Evolutionary conservation across 2,329 filamentous ascomycete species (phyloP).

Genomic region (Arthroderma sp.): DNA sequence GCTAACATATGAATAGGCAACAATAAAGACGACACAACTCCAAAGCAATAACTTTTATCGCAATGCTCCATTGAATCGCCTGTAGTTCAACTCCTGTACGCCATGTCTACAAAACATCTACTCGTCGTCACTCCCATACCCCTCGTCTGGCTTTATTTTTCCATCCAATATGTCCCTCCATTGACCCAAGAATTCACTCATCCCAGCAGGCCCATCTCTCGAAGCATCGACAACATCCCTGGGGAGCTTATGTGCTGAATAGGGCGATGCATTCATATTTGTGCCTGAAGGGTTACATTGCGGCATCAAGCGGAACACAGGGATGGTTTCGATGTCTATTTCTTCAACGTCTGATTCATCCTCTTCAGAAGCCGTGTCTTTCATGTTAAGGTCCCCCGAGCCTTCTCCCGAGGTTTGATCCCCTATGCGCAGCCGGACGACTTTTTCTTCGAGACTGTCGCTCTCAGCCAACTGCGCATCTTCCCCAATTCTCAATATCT

Average conservation of each 20-base stretch:
- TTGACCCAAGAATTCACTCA: slow-evolving; percentile 66
- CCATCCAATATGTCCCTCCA: slow-evolving; percentile 51
- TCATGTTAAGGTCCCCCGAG: slow-evolving; percentile 1
- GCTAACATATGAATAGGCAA: too few relatives aligned
- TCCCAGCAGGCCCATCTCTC: slow-evolving; percentile 54
- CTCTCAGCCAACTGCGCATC: background rate
- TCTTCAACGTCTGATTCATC: slow-evolving; percentile 17
- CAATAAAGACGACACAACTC: too few relatives aligned
- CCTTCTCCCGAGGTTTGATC: background rate
- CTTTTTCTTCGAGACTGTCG: slow-evolving; percentile 5
- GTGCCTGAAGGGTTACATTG: slow-evolving; percentile 80
- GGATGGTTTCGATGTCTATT: slow-evolving; percentile 41
- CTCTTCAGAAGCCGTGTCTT: background rate
- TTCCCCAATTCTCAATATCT: slow-evolving; percentile 44
- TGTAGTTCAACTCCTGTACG: background rate
- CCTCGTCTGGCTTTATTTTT: slow-evolving; percentile 27
- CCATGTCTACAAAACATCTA: background rate
- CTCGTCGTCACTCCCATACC: slow-evolving; percentile 20
- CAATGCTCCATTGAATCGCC: too few relatives aligned
- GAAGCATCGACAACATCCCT: slow-evolving; percentile 73
- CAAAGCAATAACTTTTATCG: too few relatives aligned
- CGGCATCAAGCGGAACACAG: slow-evolving; percentile 62
- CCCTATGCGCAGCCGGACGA: background rate
- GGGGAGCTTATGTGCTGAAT: slow-evolving; percentile 89
- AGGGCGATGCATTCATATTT: slow-evolving; percentile 71